phyloP scores from a whole-genome alignment of 1,284 basidiomycete species.

The Anthracocystis walkeri region DNA sequence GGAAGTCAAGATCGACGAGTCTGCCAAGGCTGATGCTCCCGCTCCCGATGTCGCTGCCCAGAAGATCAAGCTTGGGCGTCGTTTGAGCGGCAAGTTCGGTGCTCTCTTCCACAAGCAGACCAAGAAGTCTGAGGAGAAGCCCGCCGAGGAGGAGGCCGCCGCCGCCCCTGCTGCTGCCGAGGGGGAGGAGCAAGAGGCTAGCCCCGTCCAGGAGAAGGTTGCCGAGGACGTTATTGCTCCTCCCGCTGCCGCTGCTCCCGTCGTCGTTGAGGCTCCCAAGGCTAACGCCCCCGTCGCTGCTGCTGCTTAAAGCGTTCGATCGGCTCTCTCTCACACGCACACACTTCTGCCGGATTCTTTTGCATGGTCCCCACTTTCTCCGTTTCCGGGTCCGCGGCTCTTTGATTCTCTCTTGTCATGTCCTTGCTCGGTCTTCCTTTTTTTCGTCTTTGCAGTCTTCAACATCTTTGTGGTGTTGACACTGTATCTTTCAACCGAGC shows the following conservation, averaged over 20 bases:
- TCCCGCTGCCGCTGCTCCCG: constrained; percentile 21
- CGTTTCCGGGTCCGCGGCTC: constrained; percentile 29
- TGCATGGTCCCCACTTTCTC: constrained; percentile 33
- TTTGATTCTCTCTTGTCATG: constrained; percentile 39
- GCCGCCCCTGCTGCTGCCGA: constrained; percentile 14
- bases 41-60: constrained; percentile 53
- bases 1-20: constrained; percentile 60
- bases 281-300: constrained; percentile 44
- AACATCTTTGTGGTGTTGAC: neutral
- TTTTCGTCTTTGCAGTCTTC: neutral
- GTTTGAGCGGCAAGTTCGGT: constrained; percentile 58
- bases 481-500: constrained; percentile 1
- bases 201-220: constrained; percentile 45
- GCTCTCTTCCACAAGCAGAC: constrained; percentile 58
- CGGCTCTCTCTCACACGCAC: neutral
- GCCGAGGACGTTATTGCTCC: constrained; percentile 37
- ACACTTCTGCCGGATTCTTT: constrained; percentile 32
- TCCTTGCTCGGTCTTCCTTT: constrained; percentile 10
- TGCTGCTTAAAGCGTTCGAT: constrained; percentile 29
- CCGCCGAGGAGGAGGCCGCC: constrained; percentile 30
- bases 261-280: constrained; percentile 49
- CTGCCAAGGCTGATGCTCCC: constrained; percentile 55
- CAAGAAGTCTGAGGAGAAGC: constrained; percentile 49
- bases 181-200: constrained; percentile 21
- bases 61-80: constrained; percentile 61